Percentiles rank a stretch among this genome's conserved stretches.
Conservation (phyloP, 192 early-diverging fungal genomes). For the Linnemannia schmuckeri region DNA sequence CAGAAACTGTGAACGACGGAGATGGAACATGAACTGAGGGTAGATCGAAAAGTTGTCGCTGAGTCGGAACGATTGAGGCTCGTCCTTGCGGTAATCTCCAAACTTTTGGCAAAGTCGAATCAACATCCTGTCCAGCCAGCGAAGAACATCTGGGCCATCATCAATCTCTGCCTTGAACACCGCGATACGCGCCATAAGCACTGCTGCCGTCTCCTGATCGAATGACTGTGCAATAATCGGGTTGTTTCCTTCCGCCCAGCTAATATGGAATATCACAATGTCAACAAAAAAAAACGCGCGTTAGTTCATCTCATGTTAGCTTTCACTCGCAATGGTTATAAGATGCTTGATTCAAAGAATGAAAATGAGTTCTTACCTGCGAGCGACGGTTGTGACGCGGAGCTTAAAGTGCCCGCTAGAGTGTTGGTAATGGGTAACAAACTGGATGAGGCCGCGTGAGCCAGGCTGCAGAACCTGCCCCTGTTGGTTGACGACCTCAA, state of each 20-base stretch:
- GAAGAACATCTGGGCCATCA: constrained; percentile 95
- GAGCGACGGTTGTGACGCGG: constrained; percentile 94
- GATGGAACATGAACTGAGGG: constrained; percentile 99
- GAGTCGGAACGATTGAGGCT: constrained; percentile 91
- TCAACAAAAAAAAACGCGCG: neutral
- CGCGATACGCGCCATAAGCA: constrained; percentile 97
- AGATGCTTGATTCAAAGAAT: neutral
- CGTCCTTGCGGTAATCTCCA: constrained; percentile 96
- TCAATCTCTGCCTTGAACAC: constrained; percentile 98
- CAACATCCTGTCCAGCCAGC: constrained; percentile 98
- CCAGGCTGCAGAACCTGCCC: constrained; percentile 84
- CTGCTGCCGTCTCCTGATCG: constrained; percentile 98
- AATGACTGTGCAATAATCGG: constrained; percentile 93
- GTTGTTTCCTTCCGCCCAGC: constrained; percentile 81
- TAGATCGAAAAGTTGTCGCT: constrained; percentile 97
- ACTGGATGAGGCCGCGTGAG: constrained; percentile 92
- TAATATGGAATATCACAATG: neutral
- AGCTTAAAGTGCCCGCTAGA: constrained; percentile 90
- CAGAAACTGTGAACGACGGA: constrained; percentile 96
- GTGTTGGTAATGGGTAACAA: constrained; percentile 97
- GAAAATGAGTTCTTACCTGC: constrained; percentile 65
- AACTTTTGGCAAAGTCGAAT: constrained; percentile 98
- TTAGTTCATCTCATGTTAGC: neutral
- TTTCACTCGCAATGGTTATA: neutral
- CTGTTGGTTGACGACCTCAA: constrained; percentile 95